Evolutionary conservation across 306 rosid species (phyloP).

Genomic region (Phaseolus lunatus): DNA sequence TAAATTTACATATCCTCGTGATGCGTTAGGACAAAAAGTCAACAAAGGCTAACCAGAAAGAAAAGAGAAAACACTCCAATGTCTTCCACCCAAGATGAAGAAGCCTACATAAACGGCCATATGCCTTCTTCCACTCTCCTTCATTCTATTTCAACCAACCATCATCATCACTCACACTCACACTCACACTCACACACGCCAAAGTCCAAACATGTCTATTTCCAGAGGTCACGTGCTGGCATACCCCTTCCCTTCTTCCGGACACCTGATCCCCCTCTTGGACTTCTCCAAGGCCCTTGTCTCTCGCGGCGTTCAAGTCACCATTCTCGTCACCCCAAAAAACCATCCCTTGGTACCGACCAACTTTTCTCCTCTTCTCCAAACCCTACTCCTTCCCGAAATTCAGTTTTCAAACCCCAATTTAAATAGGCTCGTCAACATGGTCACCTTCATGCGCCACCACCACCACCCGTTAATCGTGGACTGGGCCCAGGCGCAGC

Average conservation of each 20-base stretch:
- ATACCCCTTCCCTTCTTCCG: slow-evolving; percentile 53
- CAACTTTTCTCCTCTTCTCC: slow-evolving; percentile 46
- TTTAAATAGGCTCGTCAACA: background rate
- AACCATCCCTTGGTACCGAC: slow-evolving; percentile 41
- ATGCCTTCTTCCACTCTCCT: too few relatives aligned
- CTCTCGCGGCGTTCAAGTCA: slow-evolving; percentile 54
- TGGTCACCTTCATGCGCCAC: slow-evolving; percentile 35
- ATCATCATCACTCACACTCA: too few relatives aligned
- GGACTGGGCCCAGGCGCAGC: slow-evolving; percentile 48
- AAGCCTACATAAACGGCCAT: too few relatives aligned
- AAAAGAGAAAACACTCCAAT: too few relatives aligned
- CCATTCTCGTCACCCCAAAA: slow-evolving; percentile 48
- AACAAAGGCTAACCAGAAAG: too few relatives aligned
- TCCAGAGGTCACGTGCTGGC: slow-evolving; percentile 46
- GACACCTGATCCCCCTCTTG: slow-evolving; percentile 57
- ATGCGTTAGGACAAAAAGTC: too few relatives aligned
- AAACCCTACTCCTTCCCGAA: slow-evolving; percentile 46
- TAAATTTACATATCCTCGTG: too few relatives aligned
- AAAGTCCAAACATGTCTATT: background rate
- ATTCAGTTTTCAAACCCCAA: slow-evolving; percentile 2
- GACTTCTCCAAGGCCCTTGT: slow-evolving; percentile 41
- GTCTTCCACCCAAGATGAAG: too few relatives aligned
- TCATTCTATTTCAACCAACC: too few relatives aligned
- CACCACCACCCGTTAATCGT: slow-evolving; percentile 51
- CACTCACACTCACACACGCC: background rate